Conservation (phyloP, 805 yeast genomes). For the Dipodascopsis uninucleata region DNA sequence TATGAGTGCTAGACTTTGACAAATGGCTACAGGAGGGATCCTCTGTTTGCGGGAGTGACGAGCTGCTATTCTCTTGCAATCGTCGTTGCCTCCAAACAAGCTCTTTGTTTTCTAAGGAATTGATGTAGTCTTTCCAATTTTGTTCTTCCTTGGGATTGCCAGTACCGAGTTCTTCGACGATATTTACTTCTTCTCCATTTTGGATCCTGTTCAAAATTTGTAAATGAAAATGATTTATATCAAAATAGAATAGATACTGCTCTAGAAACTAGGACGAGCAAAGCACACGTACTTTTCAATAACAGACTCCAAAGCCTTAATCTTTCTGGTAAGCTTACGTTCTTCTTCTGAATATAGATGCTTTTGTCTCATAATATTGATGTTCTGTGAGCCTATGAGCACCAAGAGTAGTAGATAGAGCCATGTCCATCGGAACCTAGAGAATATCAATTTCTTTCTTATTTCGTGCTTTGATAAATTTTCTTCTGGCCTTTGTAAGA, state of each 20-base stretch:
- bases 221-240: too few species aligned
- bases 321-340: constrained; percentile 8
- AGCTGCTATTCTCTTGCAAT: constrained; percentile 4
- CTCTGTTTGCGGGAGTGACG: too few species aligned
- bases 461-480: not conserved
- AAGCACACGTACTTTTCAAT: constrained; percentile 5
- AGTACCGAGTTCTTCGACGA: constrained; percentile 22
- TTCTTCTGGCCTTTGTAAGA: too few species aligned
- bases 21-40: too few species aligned
- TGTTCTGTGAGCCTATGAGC: constrained; percentile 22
- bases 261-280: not conserved
- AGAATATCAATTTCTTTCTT: not conserved
- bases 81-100: constrained; percentile 1
- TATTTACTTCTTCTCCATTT: constrained; percentile 11
- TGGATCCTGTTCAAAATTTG: not conserved
- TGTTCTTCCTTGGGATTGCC: constrained; percentile 19
- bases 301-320: constrained; percentile 14
- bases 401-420: constrained; percentile 16
- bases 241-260: not conserved
- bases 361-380: constrained; percentile 22
- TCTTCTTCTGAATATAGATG: constrained; percentile 11
- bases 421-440: constrained; percentile 14
- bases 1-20: too few species aligned
- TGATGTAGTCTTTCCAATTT: constrained; percentile 18
- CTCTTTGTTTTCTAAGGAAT: constrained; percentile 17